These are phyloP conservation scores for Ambrosia trifida DNA, from an alignment of 129 eudicot species.

Conservation along the genomic window DNA sequence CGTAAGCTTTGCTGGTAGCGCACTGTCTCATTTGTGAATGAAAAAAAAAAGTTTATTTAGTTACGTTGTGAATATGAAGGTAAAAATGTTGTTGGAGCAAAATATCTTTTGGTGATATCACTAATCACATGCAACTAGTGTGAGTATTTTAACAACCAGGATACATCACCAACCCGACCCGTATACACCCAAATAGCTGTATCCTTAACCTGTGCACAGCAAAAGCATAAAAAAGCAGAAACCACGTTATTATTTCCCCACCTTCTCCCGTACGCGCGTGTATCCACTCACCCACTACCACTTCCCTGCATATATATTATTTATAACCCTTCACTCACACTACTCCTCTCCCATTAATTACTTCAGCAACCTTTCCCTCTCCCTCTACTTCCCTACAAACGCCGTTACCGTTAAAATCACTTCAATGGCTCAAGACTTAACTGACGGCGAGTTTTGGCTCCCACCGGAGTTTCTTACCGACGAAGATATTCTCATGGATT, in stretches of 20 bases:
- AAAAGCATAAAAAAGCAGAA: conserved; percentile 33
- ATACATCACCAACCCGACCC: conserved; percentile 26
- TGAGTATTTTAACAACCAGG: conserved; percentile 42
- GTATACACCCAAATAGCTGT: conserved; percentile 16
- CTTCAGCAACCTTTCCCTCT: conserved; percentile 23
- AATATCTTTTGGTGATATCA: conserved; percentile 31
- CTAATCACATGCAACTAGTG: conserved; percentile 49
- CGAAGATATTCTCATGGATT: conserved; percentile 58
- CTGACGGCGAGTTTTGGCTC: conserved; percentile 84
- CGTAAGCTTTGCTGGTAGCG: too few species aligned
- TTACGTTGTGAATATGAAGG: too few species aligned
- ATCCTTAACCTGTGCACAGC: conserved; percentile 31
- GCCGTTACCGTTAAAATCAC: conserved; percentile 24
- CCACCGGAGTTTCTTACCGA: conserved; percentile 83
- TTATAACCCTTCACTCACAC: conserved; percentile 24
- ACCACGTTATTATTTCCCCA: conserved; percentile 19
- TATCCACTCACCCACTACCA: conserved; percentile 23
- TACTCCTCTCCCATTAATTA: conserved; percentile 22
- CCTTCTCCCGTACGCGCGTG: conserved; percentile 25
- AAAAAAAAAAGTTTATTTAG: too few species aligned
- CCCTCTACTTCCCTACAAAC: conserved; percentile 25
- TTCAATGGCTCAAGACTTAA: conserved; percentile 63
- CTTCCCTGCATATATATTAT: conserved; percentile 32
- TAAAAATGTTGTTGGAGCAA: neutral
- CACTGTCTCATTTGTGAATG: too few species aligned